A percentile compares a stretch with the other conserved stretches of the same genome.
These are phyloP conservation scores for Phlebopus sp. DNA, from an alignment of 1,284 basidiomycete genomes.

Conservation along the genomic window DNA sequence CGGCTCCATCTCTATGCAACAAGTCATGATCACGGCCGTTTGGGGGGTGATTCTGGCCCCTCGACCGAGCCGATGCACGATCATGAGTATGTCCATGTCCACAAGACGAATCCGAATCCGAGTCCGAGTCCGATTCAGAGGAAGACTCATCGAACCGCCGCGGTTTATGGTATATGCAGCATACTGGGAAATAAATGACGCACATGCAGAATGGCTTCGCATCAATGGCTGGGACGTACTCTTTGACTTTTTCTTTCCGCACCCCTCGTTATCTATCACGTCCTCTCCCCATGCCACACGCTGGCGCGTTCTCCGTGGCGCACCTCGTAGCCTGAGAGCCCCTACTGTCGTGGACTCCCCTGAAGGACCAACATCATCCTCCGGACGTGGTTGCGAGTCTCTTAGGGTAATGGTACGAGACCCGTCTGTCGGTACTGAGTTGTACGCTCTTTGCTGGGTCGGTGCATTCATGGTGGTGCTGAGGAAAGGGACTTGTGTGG, in stretches of 20 bases:
- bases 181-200: conserved; percentile 51
- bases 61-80: conserved; percentile 12
- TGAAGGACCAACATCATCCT: conserved; percentile 23
- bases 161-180: conserved; percentile 87
- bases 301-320: conserved; percentile 39
- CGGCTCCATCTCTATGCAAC: conserved; percentile 8
- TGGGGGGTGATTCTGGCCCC: conserved; percentile 4
- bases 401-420: conserved; percentile 48
- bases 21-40: conserved; percentile 2
- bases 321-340: conserved; percentile 55
- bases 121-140: conserved; percentile 56
- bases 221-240: conserved; percentile 50
- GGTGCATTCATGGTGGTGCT: conserved; percentile 23
- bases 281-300: conserved; percentile 76
- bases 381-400: conserved; percentile 38
- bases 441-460: conserved; percentile 24
- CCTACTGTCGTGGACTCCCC: conserved; percentile 34
- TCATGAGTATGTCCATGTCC: conserved; percentile 5
- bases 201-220: no score
- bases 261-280: conserved; percentile 81
- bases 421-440: conserved; percentile 40
- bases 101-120: conserved; percentile 36
- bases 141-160: conserved; percentile 78
- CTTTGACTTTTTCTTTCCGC: conserved; percentile 80
- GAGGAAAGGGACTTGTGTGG: neutral